phyloP scores from a whole-genome alignment of 2,329 filamentous ascomycete species.

The Pseudocercospora pini-densiflorae region DNA sequence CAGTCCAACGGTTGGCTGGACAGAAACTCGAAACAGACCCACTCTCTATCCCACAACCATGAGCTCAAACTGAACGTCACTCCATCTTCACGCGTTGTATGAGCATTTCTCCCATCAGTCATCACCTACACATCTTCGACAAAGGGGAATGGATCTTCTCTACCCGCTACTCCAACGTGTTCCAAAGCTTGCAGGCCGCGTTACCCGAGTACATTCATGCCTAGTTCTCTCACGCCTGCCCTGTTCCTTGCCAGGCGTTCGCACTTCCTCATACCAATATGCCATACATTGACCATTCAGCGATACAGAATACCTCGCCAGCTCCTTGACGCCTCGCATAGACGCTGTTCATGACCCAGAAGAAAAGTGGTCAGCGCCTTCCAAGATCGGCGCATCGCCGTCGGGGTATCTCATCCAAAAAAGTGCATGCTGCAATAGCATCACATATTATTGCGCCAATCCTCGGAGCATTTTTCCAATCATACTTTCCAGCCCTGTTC shows the following conservation, averaged over 20 bases:
- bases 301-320: conserved; percentile 16
- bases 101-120: background rate
- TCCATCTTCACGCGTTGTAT: background rate
- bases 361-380: conserved; percentile 14
- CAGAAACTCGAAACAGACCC: conserved; percentile 1
- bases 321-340: conserved; percentile 27
- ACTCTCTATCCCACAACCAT: conserved; percentile 9
- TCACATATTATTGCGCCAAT: conserved; percentile 19
- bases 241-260: background rate
- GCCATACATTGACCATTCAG: background rate
- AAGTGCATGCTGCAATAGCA: conserved; percentile 17
- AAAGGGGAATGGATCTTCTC: background rate
- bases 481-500: conserved; percentile 64
- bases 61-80: conserved; percentile 11
- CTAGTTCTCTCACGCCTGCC: background rate
- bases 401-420: conserved; percentile 27
- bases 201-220: background rate
- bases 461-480: conserved; percentile 9
- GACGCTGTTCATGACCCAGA: conserved; percentile 18
- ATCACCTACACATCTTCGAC: background rate
- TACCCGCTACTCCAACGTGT: background rate
- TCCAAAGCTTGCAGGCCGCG: background rate
- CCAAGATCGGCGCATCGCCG: conserved; percentile 20
- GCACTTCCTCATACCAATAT: conserved; percentile 4
- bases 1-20: conserved; percentile 7